phyloP scores from a whole-genome alignment of 805 yeast species.

The Saturnispora saitoi region DNA sequence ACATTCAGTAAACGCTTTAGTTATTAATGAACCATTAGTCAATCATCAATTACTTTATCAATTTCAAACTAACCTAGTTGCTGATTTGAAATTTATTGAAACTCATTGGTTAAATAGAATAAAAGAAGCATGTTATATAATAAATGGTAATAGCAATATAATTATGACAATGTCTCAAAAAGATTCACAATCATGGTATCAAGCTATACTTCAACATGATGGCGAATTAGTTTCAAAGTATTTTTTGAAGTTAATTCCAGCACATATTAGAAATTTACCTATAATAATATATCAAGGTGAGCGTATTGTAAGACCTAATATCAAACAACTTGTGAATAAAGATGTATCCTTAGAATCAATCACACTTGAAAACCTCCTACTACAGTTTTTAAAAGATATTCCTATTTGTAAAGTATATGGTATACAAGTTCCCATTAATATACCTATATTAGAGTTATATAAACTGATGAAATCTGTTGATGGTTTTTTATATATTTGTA shows the following conservation, averaged over 20 bases:
- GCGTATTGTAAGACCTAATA: not conserved
- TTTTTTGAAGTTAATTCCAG: conserved; percentile 23
- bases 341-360: not conserved
- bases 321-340: not conserved
- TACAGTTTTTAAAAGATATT: not conserved
- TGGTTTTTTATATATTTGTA: conserved; percentile 54
- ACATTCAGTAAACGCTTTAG: conserved; percentile 10
- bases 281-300: conserved; percentile 31
- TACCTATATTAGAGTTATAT: conserved; percentile 40
- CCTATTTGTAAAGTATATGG: conserved; percentile 40
- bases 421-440: conserved; percentile 35
- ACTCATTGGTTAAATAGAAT: conserved; percentile 66
- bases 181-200: conserved; percentile 53
- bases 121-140: conserved; percentile 72
- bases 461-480: conserved; percentile 43
- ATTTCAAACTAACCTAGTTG: not conserved
- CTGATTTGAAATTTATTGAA: conserved; percentile 25
- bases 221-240: conserved; percentile 18
- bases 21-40: not conserved
- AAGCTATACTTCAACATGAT: conserved; percentile 26
- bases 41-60: not conserved
- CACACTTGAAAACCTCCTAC: not conserved
- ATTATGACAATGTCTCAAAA: conserved; percentile 69
- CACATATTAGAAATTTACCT: conserved; percentile 35
- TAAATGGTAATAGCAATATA: conserved; percentile 69